Percentiles rank a stretch among this genome's conserved stretches.
These are phyloP conservation scores for Moniliella sp. DNA, from an alignment of 1,284 basidiomycete species.

Conservation along the genomic window DNA sequence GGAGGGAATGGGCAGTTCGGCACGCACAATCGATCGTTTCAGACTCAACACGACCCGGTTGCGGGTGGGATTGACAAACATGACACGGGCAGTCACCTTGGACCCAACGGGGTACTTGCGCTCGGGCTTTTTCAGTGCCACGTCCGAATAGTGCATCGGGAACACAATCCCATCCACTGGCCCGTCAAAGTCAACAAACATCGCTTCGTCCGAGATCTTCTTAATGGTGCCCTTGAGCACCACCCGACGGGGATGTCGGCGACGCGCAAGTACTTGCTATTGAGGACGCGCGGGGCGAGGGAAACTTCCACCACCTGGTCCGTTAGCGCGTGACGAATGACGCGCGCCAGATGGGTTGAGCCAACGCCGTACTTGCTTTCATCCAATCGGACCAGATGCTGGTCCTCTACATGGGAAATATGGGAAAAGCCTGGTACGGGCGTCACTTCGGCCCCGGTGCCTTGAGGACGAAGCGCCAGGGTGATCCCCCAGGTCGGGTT, in stretches of 20 bases:
- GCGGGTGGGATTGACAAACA: conserved; percentile 57
- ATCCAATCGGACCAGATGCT: conserved; percentile 58
- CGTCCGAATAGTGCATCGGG: conserved; percentile 73
- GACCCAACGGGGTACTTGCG: conserved; percentile 71
- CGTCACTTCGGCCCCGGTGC: conserved; percentile 4
- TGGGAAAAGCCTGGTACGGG: conserved; percentile 21
- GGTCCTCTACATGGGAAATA: conserved; percentile 79
- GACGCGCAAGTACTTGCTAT: conserved; percentile 68
- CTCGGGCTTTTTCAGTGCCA: conserved; percentile 46
- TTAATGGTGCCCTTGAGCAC: conserved; percentile 16
- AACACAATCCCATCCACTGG: conserved; percentile 71
- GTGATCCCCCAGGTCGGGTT: conserved; percentile 25
- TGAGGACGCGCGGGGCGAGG: conserved; percentile 58
- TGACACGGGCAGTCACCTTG: conserved; percentile 68
- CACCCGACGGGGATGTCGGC: conserved; percentile 44
- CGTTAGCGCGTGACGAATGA: conserved; percentile 64
- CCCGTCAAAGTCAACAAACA: no score
- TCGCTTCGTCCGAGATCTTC: conserved; percentile 20
- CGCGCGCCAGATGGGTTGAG: conserved; percentile 53
- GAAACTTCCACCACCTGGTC: conserved; percentile 75
- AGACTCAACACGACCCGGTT: conserved; percentile 69
- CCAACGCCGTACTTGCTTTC: conserved; percentile 24
- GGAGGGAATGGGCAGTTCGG: conserved; percentile 41
- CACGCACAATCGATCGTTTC: conserved; percentile 73
- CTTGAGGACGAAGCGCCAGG: no score